Evolutionary conservation across 108 stramenopile species (phyloP), one percentile per base, ranked within the genome.

Genomic region (Seminavis robusta): DNA sequence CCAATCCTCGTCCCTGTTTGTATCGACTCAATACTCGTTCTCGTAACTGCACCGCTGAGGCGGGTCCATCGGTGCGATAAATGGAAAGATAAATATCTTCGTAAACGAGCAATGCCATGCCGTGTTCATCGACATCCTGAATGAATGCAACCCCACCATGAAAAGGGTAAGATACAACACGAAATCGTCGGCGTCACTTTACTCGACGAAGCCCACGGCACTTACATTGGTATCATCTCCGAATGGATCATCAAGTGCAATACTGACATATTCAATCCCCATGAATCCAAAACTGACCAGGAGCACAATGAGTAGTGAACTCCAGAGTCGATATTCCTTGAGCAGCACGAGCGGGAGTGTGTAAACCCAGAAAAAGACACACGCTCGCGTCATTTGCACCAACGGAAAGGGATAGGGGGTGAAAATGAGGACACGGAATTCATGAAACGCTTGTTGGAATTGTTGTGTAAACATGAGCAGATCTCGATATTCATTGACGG

Each of bases 201-300:
- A n/a, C n/a, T n/a, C n/a, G n/a, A n/a, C n/a, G n/a, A n/a, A n/a
- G n/a, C n/a, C n/a, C n/a, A n/a, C n/a, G n/a, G n/a, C n/a, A n/a
- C n/a, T n/a, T n/a, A n/a, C n/a, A 26, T 50, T 50, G 7, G 48
- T 50, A 56, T 66, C 69, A 28, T 66, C 20, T 10, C 75, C 75
- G 39, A 70, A 76, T 4, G 75, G 75, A 49, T 76, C 65, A 23
- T 76, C 75, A 11, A 76, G 11, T 47, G 70, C 52, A 36, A 76
- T 55, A 1, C 64, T 31, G 9, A 76, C 69, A 30, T 27, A 46
- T 45, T 76, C 75, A 5, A 71, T 34, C 0, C 75, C 75, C 10
- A 71, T 27, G 30, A 76, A 76, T 2, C 56, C 74, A 42, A 53
- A 74, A 19, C 65, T 61, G 30, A 73, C 17, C 27, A 73, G 34